These are phyloP conservation scores for Irpex lacteus DNA, from an alignment of 1,284 basidiomycete genomes.

Conservation along the genomic window DNA sequence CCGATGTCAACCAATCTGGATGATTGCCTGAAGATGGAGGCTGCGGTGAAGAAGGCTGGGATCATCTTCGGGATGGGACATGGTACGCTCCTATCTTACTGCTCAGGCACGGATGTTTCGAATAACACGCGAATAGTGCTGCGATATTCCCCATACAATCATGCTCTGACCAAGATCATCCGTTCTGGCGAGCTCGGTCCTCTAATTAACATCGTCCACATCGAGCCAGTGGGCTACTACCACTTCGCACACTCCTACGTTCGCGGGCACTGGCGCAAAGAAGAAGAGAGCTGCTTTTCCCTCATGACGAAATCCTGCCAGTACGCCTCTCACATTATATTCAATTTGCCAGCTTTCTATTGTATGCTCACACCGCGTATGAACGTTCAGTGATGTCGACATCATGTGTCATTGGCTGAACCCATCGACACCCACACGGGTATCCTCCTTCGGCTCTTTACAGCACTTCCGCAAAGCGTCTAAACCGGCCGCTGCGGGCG, in stretches of 20 bases:
- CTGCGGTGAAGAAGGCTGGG: slow-evolving; percentile 61
- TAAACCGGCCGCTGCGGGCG: slow-evolving; percentile 69
- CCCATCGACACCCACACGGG: slow-evolving; percentile 57
- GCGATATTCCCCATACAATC: slow-evolving; percentile 81
- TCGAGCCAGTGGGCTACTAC: slow-evolving; percentile 77
- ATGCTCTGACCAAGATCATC: slow-evolving; percentile 66
- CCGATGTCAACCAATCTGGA: slow-evolving; percentile 78
- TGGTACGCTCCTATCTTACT: slow-evolving; percentile 38
- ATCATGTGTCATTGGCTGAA: slow-evolving; percentile 76
- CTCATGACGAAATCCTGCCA: slow-evolving; percentile 90
- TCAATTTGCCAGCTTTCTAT: not conserved
- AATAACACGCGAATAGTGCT: slow-evolving; percentile 48
- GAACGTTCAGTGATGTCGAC: slow-evolving; percentile 68
- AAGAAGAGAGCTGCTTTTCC: slow-evolving; percentile 70
- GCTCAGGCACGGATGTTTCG: not conserved
- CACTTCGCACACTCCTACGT: slow-evolving; percentile 88
- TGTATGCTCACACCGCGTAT: not conserved
- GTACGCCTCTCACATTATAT: slow-evolving; percentile 36
- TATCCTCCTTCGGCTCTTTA: slow-evolving; percentile 83
- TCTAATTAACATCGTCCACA: slow-evolving; percentile 74
- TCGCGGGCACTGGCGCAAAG: slow-evolving; percentile 76
- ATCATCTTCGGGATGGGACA: slow-evolving; percentile 86
- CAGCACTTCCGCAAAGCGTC: slow-evolving; percentile 72
- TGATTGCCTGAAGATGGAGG: slow-evolving; percentile 76
- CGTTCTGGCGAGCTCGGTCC: slow-evolving; percentile 70